phyloP scores from a whole-genome alignment of 108 stramenopile species.

The Conticribra guillardii region DNA sequence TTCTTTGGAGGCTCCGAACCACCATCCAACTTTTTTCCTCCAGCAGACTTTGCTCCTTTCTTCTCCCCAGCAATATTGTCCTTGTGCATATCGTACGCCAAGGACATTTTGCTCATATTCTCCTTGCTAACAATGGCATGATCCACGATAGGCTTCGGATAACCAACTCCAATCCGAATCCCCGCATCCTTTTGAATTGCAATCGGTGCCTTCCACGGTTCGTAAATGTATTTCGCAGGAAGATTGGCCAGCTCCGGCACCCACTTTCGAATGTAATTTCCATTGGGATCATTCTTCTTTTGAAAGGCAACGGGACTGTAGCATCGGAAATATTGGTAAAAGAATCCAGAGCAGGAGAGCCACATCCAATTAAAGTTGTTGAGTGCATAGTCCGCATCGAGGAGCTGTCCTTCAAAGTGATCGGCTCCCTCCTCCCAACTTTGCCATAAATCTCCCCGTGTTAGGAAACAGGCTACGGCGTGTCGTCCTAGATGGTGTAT shows the following conservation, averaged over 20 bases:
- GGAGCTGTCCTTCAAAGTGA: slow-evolving; percentile 79
- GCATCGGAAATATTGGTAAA: slow-evolving; percentile 95
- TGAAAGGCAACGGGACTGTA: slow-evolving; percentile 92
- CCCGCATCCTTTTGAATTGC: slow-evolving; percentile 68
- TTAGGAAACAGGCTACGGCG: slow-evolving; percentile 97
- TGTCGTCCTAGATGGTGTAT: slow-evolving; percentile 96
- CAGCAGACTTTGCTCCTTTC: slow-evolving; percentile 5
- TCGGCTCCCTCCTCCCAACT: slow-evolving; percentile 94
- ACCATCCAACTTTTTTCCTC: slow-evolving; percentile 8
- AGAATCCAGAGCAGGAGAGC: slow-evolving; percentile 89
- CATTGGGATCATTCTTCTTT: slow-evolving; percentile 93
- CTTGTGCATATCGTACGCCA: slow-evolving; percentile 85
- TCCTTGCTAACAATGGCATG: slow-evolving; percentile 76
- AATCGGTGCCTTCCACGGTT: slow-evolving; percentile 95
- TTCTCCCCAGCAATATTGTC: slow-evolving; percentile 16
- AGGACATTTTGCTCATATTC: slow-evolving; percentile 92
- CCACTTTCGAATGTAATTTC: slow-evolving; percentile 91
- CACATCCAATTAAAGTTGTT: slow-evolving; percentile 98
- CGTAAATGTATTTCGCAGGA: slow-evolving; percentile 95
- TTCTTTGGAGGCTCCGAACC: slow-evolving; percentile 29
- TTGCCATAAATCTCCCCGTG: slow-evolving; percentile 95
- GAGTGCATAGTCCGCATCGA: slow-evolving; percentile 94
- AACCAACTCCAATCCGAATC: slow-evolving; percentile 82
- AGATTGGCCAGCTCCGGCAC: slow-evolving; percentile 79
- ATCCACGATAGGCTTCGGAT: slow-evolving; percentile 93